These are phyloP conservation scores for Trypanosomatidae sp. DNA, from an alignment of 208 protist genomes.

Conservation along the genomic window DNA sequence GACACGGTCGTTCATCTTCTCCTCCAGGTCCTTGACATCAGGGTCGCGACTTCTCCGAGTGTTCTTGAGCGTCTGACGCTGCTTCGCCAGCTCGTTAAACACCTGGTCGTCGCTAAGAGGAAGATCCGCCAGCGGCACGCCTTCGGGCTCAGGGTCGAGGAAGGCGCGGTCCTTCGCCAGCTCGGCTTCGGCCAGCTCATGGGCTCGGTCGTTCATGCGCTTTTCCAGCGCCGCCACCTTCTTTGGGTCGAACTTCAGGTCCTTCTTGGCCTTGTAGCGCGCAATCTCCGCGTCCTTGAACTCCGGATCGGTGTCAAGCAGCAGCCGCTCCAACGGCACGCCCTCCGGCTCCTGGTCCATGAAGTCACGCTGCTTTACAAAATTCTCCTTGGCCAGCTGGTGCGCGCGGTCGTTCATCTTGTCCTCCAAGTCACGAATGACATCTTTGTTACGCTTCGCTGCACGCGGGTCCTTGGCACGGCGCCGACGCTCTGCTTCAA, in stretches of 20 bases:
- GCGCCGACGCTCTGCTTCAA: conserved; percentile 73
- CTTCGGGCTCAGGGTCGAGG: conserved; percentile 79
- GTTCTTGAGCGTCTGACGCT: conserved; percentile 70
- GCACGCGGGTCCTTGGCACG: conserved; percentile 54
- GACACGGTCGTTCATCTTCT: conserved; percentile 77
- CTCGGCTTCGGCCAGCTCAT: conserved; percentile 56
- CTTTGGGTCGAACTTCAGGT: conserved; percentile 34
- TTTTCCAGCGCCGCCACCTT: conserved; percentile 47
- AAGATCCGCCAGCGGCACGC: conserved; percentile 67
- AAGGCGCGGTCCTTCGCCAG: conserved; percentile 62
- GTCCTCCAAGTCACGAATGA: conserved; percentile 67
- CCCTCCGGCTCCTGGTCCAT: conserved; percentile 76
- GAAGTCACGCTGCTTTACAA: conserved; percentile 65
- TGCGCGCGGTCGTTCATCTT: conserved; percentile 70
- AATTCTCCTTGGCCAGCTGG: conserved; percentile 60
- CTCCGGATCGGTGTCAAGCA: conserved; percentile 70
- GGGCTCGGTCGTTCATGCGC: conserved; percentile 55
- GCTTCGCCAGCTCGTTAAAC: conserved; percentile 69
- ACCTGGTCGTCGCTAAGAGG: conserved; percentile 56
- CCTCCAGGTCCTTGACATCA: conserved; percentile 53
- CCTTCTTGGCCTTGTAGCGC: conserved; percentile 61
- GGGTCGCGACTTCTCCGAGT: conserved; percentile 37
- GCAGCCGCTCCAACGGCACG: conserved; percentile 60
- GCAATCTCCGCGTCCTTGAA: conserved; percentile 81
- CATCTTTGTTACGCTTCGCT: conserved; percentile 65